Evolutionary conservation across 2,329 filamentous ascomycete species (phyloP), one percentile per base, ranked within the genome.

Genomic region (Pseudogymnoascus pannorum): DNA sequence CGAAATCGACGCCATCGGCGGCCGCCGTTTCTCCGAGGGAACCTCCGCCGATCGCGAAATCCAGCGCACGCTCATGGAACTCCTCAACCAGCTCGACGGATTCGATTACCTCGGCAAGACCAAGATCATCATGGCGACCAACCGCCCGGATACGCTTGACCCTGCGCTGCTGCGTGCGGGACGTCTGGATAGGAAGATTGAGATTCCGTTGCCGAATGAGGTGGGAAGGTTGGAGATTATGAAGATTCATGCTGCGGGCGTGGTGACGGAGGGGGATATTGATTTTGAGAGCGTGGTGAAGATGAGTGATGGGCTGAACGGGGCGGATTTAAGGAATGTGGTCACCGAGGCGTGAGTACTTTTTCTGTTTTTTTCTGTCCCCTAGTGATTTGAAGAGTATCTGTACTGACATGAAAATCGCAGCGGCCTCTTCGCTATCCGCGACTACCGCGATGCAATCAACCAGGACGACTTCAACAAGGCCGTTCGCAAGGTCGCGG

Each of bases 41-140:
- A 99, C 94, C 59, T 96, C 92, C 63, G 94, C 94, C 58, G 94
- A 99, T 79, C 88, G 95, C 72, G 94, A 99, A 76, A 99, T 99
- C 69, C 94, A 99, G 78, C 88, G 94, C 72, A 99, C 94, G 35
- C 81, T 99, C 63, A 99, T 99, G 94, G 94, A 99, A 76, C 83
- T 99, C 61, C 87, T 99, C 65, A 99, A 99, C 77, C 94, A 99
- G 76, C 86, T 99, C 60, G 94, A 99, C 74, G 94, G 95, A 68
- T 99, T 99, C 79, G 94, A 99, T 78, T 99, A 99, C 78, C 83
- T 99, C 36, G 94, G 95, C 69, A 97, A 99, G 82, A 99, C 94
- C 61, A 99, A 99, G 81, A 99, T 99, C 74, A 99, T 99, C 79
- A 99, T 99, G 95, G 94, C 92, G 36, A 97, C 94, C 63, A 99